Evolutionary conservation across 805 yeast species (phyloP).

Genomic region (Candida adriatica): DNA sequence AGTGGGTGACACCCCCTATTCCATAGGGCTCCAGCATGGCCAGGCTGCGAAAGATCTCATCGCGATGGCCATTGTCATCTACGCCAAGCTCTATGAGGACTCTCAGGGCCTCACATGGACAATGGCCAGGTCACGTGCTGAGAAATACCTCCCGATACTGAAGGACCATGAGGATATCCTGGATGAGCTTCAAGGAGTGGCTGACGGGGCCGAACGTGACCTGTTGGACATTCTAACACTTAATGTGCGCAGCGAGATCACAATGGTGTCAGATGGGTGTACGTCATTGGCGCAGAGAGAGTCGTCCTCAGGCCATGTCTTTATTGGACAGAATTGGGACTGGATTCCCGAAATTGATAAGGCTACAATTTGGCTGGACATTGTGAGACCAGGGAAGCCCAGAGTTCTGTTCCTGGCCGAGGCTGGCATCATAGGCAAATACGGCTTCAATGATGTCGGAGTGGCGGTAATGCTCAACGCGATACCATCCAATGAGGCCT

Average conservation of each 20-base stretch:
- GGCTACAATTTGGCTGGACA: constrained; percentile 21
- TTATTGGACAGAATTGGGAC: constrained; percentile 36
- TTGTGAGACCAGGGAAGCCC: constrained; percentile 19
- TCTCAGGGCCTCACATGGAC: constrained; percentile 24
- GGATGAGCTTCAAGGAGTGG: constrained; percentile 32
- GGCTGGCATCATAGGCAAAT: constrained; percentile 23
- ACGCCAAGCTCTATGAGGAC: constrained; percentile 23
- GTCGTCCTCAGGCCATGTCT: constrained; percentile 16
- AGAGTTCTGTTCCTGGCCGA: constrained; percentile 22
- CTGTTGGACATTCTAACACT: constrained; percentile 31
- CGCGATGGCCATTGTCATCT: constrained; percentile 23
- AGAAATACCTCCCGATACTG: constrained; percentile 24
- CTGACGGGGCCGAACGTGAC: constrained; percentile 28
- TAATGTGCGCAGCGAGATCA: constrained; percentile 34
- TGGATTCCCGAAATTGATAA: constrained; percentile 27
- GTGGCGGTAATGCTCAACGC: constrained; percentile 20
- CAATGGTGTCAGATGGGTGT: constrained; percentile 33
- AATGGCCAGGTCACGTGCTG: constrained; percentile 23
- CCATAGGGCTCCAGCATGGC: constrained; percentile 32
- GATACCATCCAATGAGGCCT: constrained; percentile 22
- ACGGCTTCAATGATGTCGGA: constrained; percentile 19
- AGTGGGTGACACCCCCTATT: constrained; percentile 18
- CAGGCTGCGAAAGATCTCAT: constrained; percentile 26
- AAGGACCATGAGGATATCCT: constrained; percentile 25
- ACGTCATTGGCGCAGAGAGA: constrained; percentile 27